Evolutionary conservation across 495 filamentous ascomycete species (phyloP).

Genomic region (Penicillium robsamsonii): DNA sequence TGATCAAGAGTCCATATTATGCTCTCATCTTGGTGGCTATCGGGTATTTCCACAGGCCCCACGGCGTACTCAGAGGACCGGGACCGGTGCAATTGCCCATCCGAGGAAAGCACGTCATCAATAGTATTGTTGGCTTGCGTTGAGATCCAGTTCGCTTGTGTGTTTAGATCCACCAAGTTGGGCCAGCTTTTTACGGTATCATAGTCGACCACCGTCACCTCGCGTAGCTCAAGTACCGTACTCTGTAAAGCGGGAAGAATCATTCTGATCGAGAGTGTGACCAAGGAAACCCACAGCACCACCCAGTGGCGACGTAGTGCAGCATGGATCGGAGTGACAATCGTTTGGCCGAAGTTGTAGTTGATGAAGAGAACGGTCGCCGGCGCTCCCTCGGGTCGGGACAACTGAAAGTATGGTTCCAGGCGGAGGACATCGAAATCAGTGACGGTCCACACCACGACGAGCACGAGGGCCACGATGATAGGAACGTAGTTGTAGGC

Average conservation of each 20-base stretch:
- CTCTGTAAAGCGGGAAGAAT: conserved; percentile 40
- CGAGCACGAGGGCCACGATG: conserved; percentile 34
- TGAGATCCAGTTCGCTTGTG: conserved; percentile 39
- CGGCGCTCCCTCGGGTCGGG: conserved; percentile 35
- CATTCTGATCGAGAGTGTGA: conserved; percentile 38
- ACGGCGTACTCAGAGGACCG: conserved; percentile 36
- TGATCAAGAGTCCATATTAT: conserved; percentile 40
- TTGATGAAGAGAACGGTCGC: conserved; percentile 43
- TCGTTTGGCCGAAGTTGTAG: conserved; percentile 44
- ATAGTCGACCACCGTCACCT: conserved; percentile 25
- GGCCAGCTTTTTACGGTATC: conserved; percentile 39
- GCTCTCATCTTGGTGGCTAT: conserved; percentile 18
- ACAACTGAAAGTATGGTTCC: conserved; percentile 43
- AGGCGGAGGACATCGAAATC: conserved; percentile 45
- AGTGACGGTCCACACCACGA: conserved; percentile 41
- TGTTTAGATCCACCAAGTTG: conserved; percentile 27
- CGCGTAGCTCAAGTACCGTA: conserved; percentile 37
- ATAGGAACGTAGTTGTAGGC: conserved; percentile 43
- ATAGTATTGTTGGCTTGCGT: conserved; percentile 30
- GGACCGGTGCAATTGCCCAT: conserved; percentile 23
- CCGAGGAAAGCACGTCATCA: conserved; percentile 24
- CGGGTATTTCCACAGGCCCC: conserved; percentile 38
- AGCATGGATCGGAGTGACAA: conserved; percentile 40
- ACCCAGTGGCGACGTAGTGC: conserved; percentile 39
- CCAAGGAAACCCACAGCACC: conserved; percentile 35